Percentiles rank a stretch among this genome's conserved stretches.
Conservation (phyloP, 805 yeast genomes). For the Komagataella populi region DNA sequence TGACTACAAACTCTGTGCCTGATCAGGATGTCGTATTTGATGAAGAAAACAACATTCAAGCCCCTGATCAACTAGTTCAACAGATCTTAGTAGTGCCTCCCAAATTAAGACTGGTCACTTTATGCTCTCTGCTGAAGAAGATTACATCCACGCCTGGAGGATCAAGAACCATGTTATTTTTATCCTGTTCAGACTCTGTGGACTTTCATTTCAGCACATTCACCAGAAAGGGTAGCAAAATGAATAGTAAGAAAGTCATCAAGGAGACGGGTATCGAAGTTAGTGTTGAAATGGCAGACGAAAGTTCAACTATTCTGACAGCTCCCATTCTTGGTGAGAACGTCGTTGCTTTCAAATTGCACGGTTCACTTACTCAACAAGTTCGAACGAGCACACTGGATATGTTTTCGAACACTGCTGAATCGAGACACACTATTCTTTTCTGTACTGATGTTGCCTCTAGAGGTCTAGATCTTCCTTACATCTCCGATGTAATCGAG, state of each 20-base stretch:
- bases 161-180: conserved; percentile 64
- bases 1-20: conserved; percentile 22
- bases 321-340: conserved; percentile 37
- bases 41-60: conserved; percentile 23
- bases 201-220: conserved; percentile 79
- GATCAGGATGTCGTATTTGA: conserved; percentile 15
- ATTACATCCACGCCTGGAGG: conserved; percentile 22
- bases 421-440: conserved; percentile 43
- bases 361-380: conserved; percentile 84
- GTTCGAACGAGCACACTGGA: conserved; percentile 66
- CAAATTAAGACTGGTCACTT: conserved; percentile 72
- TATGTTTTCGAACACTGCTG: conserved; percentile 34
- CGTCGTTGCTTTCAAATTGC: conserved; percentile 51
- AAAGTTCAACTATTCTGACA: conserved; percentile 27
- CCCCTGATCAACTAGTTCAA: conserved; percentile 87
- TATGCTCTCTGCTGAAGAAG: conserved; percentile 51
- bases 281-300: conserved; percentile 12
- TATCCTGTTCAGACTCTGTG: conserved; percentile 94
- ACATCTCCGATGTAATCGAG: conserved; percentile 76
- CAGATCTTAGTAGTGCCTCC: conserved; percentile 82
- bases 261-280: conserved; percentile 18
- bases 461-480: conserved; percentile 88
- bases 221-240: conserved; percentile 38
- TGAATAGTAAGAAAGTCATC: conserved; percentile 11
- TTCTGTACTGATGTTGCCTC: conserved; percentile 97